Conservation (phyloP, 1,284 basidiomycete genomes). For the Meira miltonrushii region DNA sequence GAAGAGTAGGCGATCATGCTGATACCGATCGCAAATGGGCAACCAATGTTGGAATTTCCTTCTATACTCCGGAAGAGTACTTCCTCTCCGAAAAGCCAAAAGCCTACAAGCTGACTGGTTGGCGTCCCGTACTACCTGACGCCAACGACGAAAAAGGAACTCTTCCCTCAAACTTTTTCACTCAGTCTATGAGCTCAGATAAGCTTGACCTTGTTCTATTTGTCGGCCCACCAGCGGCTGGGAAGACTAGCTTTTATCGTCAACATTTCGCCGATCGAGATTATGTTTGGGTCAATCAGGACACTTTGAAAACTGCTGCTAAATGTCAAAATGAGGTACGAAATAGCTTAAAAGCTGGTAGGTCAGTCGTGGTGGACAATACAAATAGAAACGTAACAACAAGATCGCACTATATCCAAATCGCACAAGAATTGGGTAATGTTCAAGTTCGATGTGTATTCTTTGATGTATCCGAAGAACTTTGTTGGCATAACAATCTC, state of each 20-base stretch:
- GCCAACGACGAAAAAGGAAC: background rate
- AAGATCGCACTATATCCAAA: conserved; percentile 24
- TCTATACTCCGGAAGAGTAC: conserved; percentile 47
- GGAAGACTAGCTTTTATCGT: conserved; percentile 76
- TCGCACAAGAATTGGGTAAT: conserved; percentile 8
- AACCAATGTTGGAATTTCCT: conserved; percentile 37
- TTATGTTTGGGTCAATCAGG: conserved; percentile 58
- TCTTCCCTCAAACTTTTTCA: conserved; percentile 2
- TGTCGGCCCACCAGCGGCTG: conserved; percentile 78
- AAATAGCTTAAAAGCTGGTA: conserved; percentile 58
- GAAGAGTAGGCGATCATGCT: conserved; percentile 31
- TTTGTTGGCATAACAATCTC: conserved; percentile 12
- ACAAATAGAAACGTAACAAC: conserved; percentile 30
- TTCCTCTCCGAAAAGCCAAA: conserved; percentile 22
- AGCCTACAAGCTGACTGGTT: conserved; percentile 9
- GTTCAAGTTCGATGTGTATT: conserved; percentile 13
- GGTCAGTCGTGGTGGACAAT: conserved; percentile 38
- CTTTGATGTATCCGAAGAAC: conserved; percentile 12
- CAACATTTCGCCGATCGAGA: conserved; percentile 64
- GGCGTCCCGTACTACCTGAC: background rate
- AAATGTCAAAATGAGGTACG: conserved; percentile 69
- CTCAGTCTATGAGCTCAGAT: background rate
- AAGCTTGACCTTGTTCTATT: conserved; percentile 68
- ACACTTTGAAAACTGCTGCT: conserved; percentile 63
- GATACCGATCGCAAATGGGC: conserved; percentile 50